phyloP scores from a whole-genome alignment of 257 asterid species.

The Rauvolfia tetraphylla region DNA sequence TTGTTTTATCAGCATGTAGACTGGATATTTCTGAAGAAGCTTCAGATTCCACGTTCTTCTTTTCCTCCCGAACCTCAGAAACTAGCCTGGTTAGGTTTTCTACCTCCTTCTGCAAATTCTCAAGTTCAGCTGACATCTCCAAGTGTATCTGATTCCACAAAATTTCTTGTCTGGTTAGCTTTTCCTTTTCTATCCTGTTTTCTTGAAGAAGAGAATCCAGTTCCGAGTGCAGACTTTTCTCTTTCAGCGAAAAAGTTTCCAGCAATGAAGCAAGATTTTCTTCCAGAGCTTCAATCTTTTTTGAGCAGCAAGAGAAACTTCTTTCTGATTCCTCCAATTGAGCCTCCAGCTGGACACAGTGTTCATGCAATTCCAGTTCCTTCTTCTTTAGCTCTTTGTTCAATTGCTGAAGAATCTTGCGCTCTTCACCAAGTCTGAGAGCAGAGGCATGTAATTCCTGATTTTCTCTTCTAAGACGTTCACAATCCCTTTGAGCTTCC shows the following conservation, averaged over 20 bases:
- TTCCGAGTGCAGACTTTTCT: slow-evolving; percentile 39
- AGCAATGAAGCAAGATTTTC: slow-evolving; percentile 38
- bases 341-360: slow-evolving; percentile 32
- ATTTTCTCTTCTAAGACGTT: slow-evolving; percentile 40
- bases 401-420: slow-evolving; percentile 28
- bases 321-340: slow-evolving; percentile 41
- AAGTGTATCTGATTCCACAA: slow-evolving; percentile 22
- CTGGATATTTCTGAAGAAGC: slow-evolving; percentile 37
- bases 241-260: slow-evolving; percentile 43
- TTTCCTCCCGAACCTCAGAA: slow-evolving; percentile 32
- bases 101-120: slow-evolving; percentile 40
- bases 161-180: slow-evolving; percentile 29
- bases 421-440: slow-evolving; percentile 31
- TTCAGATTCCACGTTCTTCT: slow-evolving; percentile 37
- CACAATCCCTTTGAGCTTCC: slow-evolving; percentile 46
- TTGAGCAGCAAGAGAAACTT: slow-evolving; percentile 36
- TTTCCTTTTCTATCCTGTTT: slow-evolving; percentile 33
- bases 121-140: slow-evolving; percentile 34
- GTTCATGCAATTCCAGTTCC: slow-evolving; percentile 41
- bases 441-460: slow-evolving; percentile 30
- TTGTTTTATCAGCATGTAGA: slow-evolving; percentile 38
- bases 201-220: slow-evolving; percentile 49
- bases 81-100: slow-evolving; percentile 33
- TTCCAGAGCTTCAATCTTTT: slow-evolving; percentile 45
- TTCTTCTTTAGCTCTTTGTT: slow-evolving; percentile 38